Evolutionary conservation across 768 basidiomycete species (phyloP).

Genomic region (Dioszegia hungarica): DNA sequence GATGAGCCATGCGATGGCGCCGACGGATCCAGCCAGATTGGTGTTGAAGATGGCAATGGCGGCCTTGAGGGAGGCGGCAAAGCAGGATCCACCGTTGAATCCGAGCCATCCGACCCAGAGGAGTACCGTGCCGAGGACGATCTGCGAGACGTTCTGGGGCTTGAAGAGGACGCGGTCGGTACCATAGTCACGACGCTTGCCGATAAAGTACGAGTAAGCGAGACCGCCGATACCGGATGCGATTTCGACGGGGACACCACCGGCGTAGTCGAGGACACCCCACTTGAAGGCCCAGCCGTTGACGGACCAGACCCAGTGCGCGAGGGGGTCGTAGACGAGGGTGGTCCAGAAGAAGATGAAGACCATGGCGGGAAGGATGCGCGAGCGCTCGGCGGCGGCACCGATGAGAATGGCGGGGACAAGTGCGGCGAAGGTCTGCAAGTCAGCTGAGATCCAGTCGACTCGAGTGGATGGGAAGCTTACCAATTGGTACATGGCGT

Average conservation of each 20-base stretch:
- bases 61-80: slow-evolving; percentile 82
- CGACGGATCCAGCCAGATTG: slow-evolving; percentile 84
- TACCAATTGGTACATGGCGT: slow-evolving; percentile 36
- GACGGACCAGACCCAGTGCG: slow-evolving; percentile 92
- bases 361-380: slow-evolving; percentile 76
- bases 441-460: not conserved
- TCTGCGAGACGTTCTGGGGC: slow-evolving; percentile 83
- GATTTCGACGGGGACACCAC: slow-evolving; percentile 95
- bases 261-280: slow-evolving; percentile 70
- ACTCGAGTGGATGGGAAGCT: too few relatives aligned
- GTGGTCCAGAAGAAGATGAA: slow-evolving; percentile 88
- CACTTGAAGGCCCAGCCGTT: slow-evolving; percentile 70
- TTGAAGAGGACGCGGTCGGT: slow-evolving; percentile 86
- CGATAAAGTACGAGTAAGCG: slow-evolving; percentile 75
- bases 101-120: slow-evolving; percentile 85
- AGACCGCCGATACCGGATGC: slow-evolving; percentile 87
- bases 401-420: slow-evolving; percentile 73
- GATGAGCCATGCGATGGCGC: slow-evolving; percentile 40
- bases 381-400: slow-evolving; percentile 82
- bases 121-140: slow-evolving; percentile 85
- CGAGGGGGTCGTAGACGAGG: slow-evolving; percentile 86
- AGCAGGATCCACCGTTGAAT: slow-evolving; percentile 70
- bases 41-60: slow-evolving; percentile 87
- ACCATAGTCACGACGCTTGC: slow-evolving; percentile 84
- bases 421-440: slow-evolving; percentile 55